Evolutionary conservation across 257 asterid genomes (phyloP), one percentile per base, ranked within the genome.

Genomic region (Penstemon eatonii): DNA sequence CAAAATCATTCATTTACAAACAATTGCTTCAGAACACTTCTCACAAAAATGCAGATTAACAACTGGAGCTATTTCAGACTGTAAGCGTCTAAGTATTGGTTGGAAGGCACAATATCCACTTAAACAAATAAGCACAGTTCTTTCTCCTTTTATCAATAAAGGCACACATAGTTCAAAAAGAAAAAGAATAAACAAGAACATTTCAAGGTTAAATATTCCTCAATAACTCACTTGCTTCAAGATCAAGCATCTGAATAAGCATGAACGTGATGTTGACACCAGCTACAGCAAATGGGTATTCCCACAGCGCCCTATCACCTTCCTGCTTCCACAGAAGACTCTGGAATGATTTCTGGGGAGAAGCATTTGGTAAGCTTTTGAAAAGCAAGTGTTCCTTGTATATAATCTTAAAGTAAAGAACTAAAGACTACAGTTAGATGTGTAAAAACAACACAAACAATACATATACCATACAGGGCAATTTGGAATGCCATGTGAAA

Each of bases 161-260:
- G 33, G 33, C 33, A 25, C 33, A 25, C 33, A 25, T 25, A 25
- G 33, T 25, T 25, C 33, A 25, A 50, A 66, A 11, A 43, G n/a
- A 52, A 7, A 15, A 44, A 56, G 53, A 44, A 42, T 41, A 66
- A 63, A 67, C 12, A 53, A 54, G 25, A 56, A 51, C 57, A 67
- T 33, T 43, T 25, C 36, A 72, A n/a, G 11, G 45, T 56, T 19
- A 45, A 68, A 8, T 49, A 11, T 25, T 25, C 33, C 47, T 58
- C 71, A 66, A 61, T 11, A 57, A 64, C 37, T 55, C 75, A 91
- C 99, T 91, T 79, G 99, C 96, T 87, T 89, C 99, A 71, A 91
- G 89, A 80, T 94, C 99, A 73, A 94, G 97, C 96, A 94, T 94
- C 89, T 94, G 99, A 77, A 91, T 94, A 65, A 94, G 91, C 99